Evolutionary conservation across 352 stramenopile genomes (phyloP), one percentile per base, ranked within the genome.

Genomic region (Phytophthora fragariaefolia): DNA sequence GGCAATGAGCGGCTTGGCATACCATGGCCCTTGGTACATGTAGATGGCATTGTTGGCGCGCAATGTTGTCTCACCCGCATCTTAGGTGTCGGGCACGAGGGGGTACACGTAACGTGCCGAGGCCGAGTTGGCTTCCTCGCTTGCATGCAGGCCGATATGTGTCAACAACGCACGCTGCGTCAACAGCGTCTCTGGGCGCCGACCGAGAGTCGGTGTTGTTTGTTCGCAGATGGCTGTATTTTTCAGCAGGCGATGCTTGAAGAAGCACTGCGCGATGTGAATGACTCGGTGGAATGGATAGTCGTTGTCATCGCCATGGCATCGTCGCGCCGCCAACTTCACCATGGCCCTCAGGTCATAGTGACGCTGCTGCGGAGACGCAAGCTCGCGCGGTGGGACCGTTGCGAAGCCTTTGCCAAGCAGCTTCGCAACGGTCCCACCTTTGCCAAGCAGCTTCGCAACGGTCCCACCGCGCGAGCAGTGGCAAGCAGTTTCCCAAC

Each of bases 221-320:
- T 18, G 23, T 18, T 69, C 38, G 32, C 51, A 69, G 47, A 58
- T 64, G 50, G 34, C 50, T 38, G 48, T 53, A 27, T 55, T 63
- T 66, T 69, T 73, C 65, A 69, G 51, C 65, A 64, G 38, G 64
- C 34, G 27, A 45, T 50, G 36, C 46, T 69, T 69, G 34, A 64
- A 59, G 46, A 57, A 59, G 20, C 34, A 49, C 42, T 36, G 27
- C 32, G 40, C 28, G 55, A 60, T 70, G 55, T 54, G 47, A 63
- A 63, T 18, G 62, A 51, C 26, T 38, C 53, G 45, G 34, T 64
- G 53, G 55, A 66, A 26, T 64, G 53, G 55, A 66, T 60, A 64
- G 52, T 36, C 65, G 22, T 40, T 49, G 27, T 23, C 20, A 45
- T 30, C 45, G 45, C 20, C 15, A 4, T 15, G 22, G n/a, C n/a